phyloP scores from a whole-genome alignment of 2,329 filamentous ascomycete species.

The Sclerotinia minor region DNA sequence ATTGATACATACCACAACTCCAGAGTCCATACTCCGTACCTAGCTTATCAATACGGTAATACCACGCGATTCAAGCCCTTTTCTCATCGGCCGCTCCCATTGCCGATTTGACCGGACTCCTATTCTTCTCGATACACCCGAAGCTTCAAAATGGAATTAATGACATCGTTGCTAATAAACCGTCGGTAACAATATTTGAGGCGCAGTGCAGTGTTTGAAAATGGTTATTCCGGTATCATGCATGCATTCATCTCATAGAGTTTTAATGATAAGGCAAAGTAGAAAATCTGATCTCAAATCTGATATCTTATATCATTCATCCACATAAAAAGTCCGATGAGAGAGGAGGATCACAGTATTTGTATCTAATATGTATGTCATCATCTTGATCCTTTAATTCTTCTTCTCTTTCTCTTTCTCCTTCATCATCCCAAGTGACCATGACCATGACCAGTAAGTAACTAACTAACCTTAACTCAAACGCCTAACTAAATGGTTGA shows the following conservation, averaged over 20 bases:
- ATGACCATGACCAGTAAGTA: too few species aligned
- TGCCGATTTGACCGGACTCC: neutral
- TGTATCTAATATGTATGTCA: neutral
- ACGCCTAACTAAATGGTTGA: neutral
- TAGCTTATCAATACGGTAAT: neutral
- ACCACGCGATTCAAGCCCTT: conserved; percentile 13
- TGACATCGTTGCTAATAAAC: neutral
- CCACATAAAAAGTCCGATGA: neutral
- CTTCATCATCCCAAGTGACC: neutral
- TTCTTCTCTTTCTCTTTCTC: neutral
- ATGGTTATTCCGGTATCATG: neutral
- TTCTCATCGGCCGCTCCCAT: neutral
- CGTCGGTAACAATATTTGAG: neutral
- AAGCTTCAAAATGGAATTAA: conserved; percentile 7
- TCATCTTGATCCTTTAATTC: neutral
- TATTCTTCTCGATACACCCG: neutral
- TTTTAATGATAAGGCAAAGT: neutral
- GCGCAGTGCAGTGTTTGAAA: neutral
- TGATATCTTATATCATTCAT: neutral
- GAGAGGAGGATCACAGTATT: neutral
- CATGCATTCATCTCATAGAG: neutral
- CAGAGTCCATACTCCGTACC: too few species aligned
- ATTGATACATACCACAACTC: too few species aligned
- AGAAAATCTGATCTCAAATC: conserved; percentile 10
- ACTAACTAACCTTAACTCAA: neutral